These are phyloP conservation scores for Klebsormidium nitens DNA, from an alignment of 139 green algal species.

Conservation along the genomic window DNA sequence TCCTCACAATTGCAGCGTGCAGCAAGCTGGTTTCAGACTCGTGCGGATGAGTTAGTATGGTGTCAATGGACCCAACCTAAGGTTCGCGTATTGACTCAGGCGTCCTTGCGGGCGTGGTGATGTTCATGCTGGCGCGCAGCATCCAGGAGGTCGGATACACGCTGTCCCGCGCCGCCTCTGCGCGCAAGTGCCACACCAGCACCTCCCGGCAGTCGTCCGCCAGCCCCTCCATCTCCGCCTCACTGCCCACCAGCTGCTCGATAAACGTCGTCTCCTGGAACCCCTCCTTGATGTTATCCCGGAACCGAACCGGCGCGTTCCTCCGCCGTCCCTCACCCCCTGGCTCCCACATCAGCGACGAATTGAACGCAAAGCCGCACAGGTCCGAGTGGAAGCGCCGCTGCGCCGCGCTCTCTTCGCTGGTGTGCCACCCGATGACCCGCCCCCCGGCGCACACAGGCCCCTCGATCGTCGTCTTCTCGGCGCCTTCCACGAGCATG, in stretches of 20 bases:
- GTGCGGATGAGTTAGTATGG: too few relatives aligned
- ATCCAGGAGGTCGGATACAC: too few relatives aligned
- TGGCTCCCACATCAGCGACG: constrained; percentile 24
- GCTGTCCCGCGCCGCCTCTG: too few relatives aligned
- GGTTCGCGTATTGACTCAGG: too few relatives aligned
- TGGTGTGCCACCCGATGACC: constrained; percentile 26
- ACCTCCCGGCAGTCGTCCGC: constrained; percentile 17
- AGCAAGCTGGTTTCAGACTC: too few relatives aligned
- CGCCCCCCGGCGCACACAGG: constrained; percentile 9
- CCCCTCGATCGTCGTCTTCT: constrained; percentile 4
- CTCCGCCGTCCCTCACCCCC: background rate
- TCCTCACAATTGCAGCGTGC: too few relatives aligned
- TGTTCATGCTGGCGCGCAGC: too few relatives aligned
- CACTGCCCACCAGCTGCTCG: constrained; percentile 25
- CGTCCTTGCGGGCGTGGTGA: too few relatives aligned
- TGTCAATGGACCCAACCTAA: too few relatives aligned
- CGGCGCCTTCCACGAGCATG: constrained; percentile 27
- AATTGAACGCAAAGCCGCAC: constrained; percentile 31
- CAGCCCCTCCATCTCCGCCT: constrained; percentile 18
- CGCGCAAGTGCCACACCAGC: constrained; percentile 23
- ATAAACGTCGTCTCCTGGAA: constrained; percentile 36
- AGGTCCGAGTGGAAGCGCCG: constrained; percentile 31
- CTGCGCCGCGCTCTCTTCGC: constrained; percentile 13
- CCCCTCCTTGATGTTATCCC: constrained; percentile 26
- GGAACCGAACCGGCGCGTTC: constrained; percentile 11